These are phyloP conservation scores for Mortierella sp. DNA, from an alignment of 371 early-diverging fungal genomes.

Conservation along the genomic window DNA sequence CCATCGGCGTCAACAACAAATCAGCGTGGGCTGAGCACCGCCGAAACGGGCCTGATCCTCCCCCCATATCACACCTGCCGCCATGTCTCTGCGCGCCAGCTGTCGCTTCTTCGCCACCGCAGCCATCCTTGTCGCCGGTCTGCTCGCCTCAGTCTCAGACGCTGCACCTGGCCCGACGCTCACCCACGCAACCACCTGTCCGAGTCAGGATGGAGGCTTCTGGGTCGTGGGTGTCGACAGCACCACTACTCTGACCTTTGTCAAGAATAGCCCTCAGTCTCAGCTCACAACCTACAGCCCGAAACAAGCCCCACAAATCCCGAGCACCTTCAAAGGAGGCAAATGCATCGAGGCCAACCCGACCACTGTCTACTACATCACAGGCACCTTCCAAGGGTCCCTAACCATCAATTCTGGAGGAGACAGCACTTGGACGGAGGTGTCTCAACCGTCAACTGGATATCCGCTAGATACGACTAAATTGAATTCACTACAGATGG, in stretches of 20 bases:
- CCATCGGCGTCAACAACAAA: too few relatives aligned
- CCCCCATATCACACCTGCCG: neutral
- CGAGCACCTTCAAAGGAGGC: constrained; percentile 1
- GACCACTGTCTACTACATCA: constrained; percentile 10
- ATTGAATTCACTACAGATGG: too few relatives aligned
- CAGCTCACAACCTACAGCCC: too few relatives aligned
- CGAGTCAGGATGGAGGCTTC: neutral
- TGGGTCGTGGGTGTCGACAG: constrained; percentile 27
- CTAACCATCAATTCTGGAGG: neutral
- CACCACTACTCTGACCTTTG: neutral
- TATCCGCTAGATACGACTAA: too few relatives aligned
- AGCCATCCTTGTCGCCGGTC: neutral
- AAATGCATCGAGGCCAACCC: constrained; percentile 17
- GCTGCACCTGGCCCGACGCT: neutral
- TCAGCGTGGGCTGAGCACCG: neutral
- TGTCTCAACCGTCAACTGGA: neutral
- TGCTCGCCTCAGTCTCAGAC: neutral
- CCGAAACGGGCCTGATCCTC: neutral
- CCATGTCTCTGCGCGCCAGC: neutral
- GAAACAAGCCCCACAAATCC: too few relatives aligned
- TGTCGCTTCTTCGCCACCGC: neutral
- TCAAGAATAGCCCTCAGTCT: too few relatives aligned
- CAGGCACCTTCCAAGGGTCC: constrained; percentile 10
- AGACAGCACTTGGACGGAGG: neutral
- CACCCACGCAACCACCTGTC: constrained; percentile 3